phyloP scores from a whole-genome alignment of 192 early-diverging fungal species.

The Chytriomyces sp. region DNA sequence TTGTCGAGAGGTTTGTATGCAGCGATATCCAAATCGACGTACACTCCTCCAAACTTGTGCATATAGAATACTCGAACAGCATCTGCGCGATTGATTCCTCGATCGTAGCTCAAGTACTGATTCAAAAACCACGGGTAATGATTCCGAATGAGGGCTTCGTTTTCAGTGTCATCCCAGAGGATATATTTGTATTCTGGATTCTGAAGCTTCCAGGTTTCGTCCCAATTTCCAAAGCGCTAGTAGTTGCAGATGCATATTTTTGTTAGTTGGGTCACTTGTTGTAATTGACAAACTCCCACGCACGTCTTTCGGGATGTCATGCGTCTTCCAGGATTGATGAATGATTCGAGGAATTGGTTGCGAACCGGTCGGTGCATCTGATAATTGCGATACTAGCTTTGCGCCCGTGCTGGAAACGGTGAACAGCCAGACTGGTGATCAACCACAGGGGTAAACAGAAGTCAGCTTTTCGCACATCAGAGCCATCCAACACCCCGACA shows the following conservation, averaged over 20 bases:
- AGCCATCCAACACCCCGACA: neutral
- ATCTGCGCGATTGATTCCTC: conserved; percentile 42
- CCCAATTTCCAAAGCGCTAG: conserved; percentile 10
- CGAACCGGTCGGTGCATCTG: neutral
- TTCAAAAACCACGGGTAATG: conserved; percentile 49
- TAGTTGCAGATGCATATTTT: neutral
- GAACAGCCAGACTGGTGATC: neutral
- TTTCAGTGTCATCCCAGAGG: conserved; percentile 44
- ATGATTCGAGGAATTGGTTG: conserved; percentile 10
- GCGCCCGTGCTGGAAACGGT: neutral
- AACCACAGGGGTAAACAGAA: neutral
- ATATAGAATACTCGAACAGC: conserved; percentile 44
- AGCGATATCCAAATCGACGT: conserved; percentile 45
- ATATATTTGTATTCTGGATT: conserved; percentile 19
- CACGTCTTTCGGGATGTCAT: neutral
- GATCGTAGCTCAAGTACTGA: conserved; percentile 32
- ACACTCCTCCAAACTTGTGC: conserved; percentile 50
- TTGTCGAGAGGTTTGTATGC: conserved; percentile 6
- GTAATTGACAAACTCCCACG: no score
- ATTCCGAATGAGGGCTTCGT: conserved; percentile 30
- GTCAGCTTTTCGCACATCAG: neutral
- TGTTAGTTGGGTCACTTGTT: neutral
- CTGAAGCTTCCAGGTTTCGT: conserved; percentile 7
- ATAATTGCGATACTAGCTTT: neutral
- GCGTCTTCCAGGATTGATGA: conserved; percentile 31